These are phyloP conservation scores for Phlebiopsis gigantea DNA, from an alignment of 768 basidiomycete species.

Conservation along the genomic window DNA sequence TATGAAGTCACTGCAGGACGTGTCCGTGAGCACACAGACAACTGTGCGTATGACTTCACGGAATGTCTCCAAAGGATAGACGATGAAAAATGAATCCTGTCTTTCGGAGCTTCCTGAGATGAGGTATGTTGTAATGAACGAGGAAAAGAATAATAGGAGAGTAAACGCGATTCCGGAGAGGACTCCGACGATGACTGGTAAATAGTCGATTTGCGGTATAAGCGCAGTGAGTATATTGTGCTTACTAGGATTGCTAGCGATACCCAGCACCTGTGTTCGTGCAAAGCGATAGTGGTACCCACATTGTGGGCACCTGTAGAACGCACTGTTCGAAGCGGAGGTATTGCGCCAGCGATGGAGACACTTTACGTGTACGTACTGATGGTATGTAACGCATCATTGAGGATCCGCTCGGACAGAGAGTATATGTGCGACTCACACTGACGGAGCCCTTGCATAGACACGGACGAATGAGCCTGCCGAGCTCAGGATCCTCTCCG, in stretches of 20 bases:
- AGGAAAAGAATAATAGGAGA: constrained; percentile 59
- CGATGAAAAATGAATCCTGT: constrained; percentile 33
- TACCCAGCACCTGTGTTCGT: constrained; percentile 61
- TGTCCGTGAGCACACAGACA: constrained; percentile 51
- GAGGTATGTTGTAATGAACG: constrained; percentile 66
- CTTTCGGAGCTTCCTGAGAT: constrained; percentile 51
- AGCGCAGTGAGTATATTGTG: constrained; percentile 4
- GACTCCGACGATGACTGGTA: constrained; percentile 57
- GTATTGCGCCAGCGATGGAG: constrained; percentile 69
- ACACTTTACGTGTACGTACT: constrained; percentile 81
- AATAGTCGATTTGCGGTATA: constrained; percentile 13
- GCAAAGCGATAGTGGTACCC: constrained; percentile 73
- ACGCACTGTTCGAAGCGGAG: constrained; percentile 57
- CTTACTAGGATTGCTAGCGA: constrained; percentile 75
- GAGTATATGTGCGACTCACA: constrained; percentile 28
- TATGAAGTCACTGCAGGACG: constrained; percentile 31
- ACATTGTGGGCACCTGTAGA: constrained; percentile 79
- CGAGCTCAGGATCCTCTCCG: constrained; percentile 57
- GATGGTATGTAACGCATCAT: background rate
- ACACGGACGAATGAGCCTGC: constrained; percentile 79
- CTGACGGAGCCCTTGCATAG: constrained; percentile 77
- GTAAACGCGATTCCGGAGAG: constrained; percentile 61
- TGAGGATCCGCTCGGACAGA: background rate
- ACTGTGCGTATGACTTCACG: constrained; percentile 60
- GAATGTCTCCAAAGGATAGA: constrained; percentile 51